Percentiles rank a stretch among this genome's conserved stretches.
Evolutionary conservation across 2,329 filamentous ascomycete species (phyloP).

Genomic region (Fusarium sacchari): DNA sequence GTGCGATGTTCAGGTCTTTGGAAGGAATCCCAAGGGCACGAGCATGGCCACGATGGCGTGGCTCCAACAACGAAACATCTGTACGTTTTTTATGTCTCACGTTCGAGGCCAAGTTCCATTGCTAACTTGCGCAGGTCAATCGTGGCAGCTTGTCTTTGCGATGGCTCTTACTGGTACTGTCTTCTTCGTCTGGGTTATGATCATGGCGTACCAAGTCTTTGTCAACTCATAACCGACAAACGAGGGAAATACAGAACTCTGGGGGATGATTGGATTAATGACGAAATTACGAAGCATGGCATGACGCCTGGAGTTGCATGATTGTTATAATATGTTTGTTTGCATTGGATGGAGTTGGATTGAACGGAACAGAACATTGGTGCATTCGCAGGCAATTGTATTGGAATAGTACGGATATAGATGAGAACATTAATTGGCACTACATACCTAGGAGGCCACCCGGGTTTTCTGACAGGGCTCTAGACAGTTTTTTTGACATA

Average conservation of each 20-base stretch:
- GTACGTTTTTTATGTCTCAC: conserved; percentile 53
- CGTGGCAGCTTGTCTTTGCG: conserved; percentile 72
- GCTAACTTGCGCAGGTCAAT: conserved; percentile 59
- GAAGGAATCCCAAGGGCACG: conserved; percentile 59
- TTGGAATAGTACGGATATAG: neutral
- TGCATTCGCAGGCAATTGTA: conserved; percentile 7
- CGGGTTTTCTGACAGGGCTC: too few relatives aligned
- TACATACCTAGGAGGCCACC: too few relatives aligned
- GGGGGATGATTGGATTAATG: neutral
- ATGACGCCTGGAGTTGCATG: conserved; percentile 27
- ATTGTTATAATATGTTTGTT: neutral
- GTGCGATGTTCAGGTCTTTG: conserved; percentile 68
- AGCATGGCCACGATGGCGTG: conserved; percentile 68
- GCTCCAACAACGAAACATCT: conserved; percentile 71
- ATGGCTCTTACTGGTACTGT: conserved; percentile 68
- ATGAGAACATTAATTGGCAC: neutral
- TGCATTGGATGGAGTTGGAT: conserved; percentile 31
- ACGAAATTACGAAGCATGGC: conserved; percentile 38
- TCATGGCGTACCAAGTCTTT: conserved; percentile 74
- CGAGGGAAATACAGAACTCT: neutral
- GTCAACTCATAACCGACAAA: conserved; percentile 49
- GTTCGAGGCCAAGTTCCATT: neutral
- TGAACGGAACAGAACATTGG: conserved; percentile 13
- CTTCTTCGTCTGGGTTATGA: conserved; percentile 74
- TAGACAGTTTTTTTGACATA: too few relatives aligned